Evolutionary conservation across 2,329 filamentous ascomycete genomes (phyloP), one percentile per base, ranked within the genome.

Genomic region (Xenosphaeropsis pyriputrescens): DNA sequence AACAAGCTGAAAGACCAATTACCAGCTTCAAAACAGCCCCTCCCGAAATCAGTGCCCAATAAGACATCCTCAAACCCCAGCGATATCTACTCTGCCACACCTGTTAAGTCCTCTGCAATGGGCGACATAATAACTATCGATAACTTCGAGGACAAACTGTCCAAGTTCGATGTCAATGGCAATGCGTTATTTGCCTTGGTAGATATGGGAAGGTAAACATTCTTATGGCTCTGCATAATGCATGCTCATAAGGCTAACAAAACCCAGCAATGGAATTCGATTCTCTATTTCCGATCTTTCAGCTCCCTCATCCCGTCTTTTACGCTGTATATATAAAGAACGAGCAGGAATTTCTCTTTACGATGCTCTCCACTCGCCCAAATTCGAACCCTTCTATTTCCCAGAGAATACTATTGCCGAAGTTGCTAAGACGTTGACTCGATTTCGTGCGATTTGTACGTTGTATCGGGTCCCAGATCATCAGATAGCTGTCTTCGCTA

Each of bases 201-300:
- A 19, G 54, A 56, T 34, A 56, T 56, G 51, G 54, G 54, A 40
- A 56, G 53, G 53, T 55, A 50, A 44, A 7, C 9, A 9, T 18
- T 16, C n/a, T 31, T 26, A 29, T n/a, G n/a, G 18, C 26, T 18
- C 19, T 9, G 16, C 29, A 34, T 35, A 34, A 34, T 18, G 18
- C 33, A 32, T 13, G 35, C 17, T 29, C 14, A 18, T 22, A 35
- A n/a, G 17, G 19, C 38, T 50, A 36, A 50, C 35, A 14, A n/a
- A 13, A 14, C 7, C 30, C 40, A 85, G 85, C 64, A 95, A 94
- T 64, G 88, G 86, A 50, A 89, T 94, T 50, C 84, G 88, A 39
- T 93, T 93, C 65, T 89, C 85, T 33, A 85, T 94, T 50, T 84
- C 85, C 7, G 77, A 85, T 46, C 68, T 93, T n/a, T 70, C 76